Conservation (phyloP, 805 yeast genomes). For the Crinitomyces ghanaensis region DNA sequence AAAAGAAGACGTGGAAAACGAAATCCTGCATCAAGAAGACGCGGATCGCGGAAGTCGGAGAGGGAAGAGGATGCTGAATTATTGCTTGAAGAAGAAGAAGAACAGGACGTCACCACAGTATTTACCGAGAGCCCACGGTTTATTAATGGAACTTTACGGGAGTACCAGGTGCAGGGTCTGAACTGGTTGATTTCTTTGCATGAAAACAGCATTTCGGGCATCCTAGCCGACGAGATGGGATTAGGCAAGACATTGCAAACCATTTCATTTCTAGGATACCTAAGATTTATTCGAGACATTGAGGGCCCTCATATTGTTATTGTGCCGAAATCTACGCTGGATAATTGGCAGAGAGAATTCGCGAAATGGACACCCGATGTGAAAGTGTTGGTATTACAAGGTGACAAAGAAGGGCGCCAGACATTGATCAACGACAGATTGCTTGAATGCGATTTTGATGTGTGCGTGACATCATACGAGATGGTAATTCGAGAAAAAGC, state of each 20-base stretch:
- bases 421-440: constrained; percentile 47
- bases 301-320: constrained; percentile 87
- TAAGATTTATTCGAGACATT: constrained; percentile 64
- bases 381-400: constrained; percentile 73
- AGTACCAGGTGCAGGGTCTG: constrained; percentile 88
- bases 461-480: constrained; percentile 81
- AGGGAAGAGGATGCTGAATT: constrained; percentile 93
- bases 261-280: constrained; percentile 78
- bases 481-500: constrained; percentile 86
- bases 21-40: no score
- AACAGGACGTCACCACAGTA: constrained; percentile 43
- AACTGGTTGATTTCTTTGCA: constrained; percentile 88
- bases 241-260: constrained; percentile 94
- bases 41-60: constrained; percentile 88
- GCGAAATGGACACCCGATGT: constrained; percentile 95
- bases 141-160: constrained; percentile 66
- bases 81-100: constrained; percentile 63
- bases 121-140: constrained; percentile 78
- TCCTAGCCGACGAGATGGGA: constrained; percentile 97
- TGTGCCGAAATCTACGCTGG: constrained; percentile 92
- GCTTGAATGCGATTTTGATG: constrained; percentile 73
- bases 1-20: no score
- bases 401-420: constrained; percentile 71
- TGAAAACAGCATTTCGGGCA: constrained; percentile 83
- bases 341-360: constrained; percentile 94